Evolutionary conservation across 306 rosid species (phyloP).

Genomic region (Oemleria cerasiformis): DNA sequence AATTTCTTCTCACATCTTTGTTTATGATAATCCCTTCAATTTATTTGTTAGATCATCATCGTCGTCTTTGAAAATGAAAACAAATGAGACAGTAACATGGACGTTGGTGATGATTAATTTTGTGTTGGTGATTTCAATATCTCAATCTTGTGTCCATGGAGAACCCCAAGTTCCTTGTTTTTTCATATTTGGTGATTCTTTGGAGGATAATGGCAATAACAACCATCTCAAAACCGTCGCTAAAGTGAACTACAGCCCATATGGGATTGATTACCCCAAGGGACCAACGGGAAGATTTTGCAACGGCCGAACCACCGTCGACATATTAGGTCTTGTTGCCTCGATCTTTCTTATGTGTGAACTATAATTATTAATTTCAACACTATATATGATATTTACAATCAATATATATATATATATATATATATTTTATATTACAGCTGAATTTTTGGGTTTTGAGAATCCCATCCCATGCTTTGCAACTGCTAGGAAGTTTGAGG

Average conservation of each 20-base stretch:
- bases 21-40: not conserved
- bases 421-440: not conserved
- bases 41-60: no score
- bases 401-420: not conserved
- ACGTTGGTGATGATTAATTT: not conserved
- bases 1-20: no score
- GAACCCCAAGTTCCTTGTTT: slow-evolving; percentile 30
- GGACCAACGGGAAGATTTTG: slow-evolving; percentile 52
- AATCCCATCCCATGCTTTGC: slow-evolving; percentile 18
- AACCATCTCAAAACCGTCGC: slow-evolving; percentile 26
- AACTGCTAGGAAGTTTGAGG: not conserved
- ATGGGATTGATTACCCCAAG: slow-evolving; percentile 48
- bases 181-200: slow-evolving; percentile 57
- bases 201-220: slow-evolving; percentile 54
- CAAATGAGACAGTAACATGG: not conserved
- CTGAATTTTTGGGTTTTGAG: slow-evolving; percentile 16
- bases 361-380: no score
- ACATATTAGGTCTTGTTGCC: not conserved
- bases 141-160: not conserved
- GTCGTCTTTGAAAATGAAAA: not conserved
- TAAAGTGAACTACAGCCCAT: slow-evolving; percentile 43
- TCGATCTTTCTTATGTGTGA: not conserved
- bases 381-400: not conserved
- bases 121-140: not conserved
- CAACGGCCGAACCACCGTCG: slow-evolving; percentile 40